Percentiles rank a stretch among this genome's conserved stretches.
Evolutionary conservation across 2,329 filamentous ascomycete genomes (phyloP).

Genomic region (Xylariaceae sp.): DNA sequence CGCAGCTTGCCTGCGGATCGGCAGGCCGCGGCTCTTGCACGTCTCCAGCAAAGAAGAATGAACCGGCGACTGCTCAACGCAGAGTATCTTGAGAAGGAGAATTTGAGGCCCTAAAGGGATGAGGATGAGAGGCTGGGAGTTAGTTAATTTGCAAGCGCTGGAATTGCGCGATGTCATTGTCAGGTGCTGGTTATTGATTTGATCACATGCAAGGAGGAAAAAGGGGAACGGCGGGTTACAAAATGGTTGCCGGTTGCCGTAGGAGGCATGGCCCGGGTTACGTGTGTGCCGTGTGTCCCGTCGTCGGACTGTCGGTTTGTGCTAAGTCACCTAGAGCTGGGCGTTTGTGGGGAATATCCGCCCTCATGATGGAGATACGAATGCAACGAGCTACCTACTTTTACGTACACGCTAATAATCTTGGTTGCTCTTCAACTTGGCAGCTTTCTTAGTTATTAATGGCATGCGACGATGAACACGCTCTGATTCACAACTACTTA

Average conservation of each 20-base stretch:
- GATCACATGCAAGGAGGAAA: too few relatives aligned
- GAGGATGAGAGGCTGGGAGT: neutral
- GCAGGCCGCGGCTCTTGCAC: conserved; percentile 49
- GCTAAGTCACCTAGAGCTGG: neutral
- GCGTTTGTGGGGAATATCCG: conserved; percentile 19
- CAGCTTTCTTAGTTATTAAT: neutral
- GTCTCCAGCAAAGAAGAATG: conserved; percentile 50
- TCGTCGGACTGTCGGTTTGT: neutral
- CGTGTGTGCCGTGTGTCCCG: too few relatives aligned
- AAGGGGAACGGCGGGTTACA: too few relatives aligned
- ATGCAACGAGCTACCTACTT: conserved; percentile 5
- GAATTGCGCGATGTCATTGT: neutral
- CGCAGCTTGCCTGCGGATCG: conserved; percentile 46
- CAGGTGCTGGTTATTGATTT: too few relatives aligned
- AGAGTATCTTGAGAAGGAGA: conserved; percentile 40
- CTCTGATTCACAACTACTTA: neutral
- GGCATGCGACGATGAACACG: neutral
- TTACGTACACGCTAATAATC: neutral
- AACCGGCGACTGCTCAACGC: conserved; percentile 39
- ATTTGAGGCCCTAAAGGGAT: conserved; percentile 32
- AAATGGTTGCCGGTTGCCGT: too few relatives aligned
- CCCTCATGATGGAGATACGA: conserved; percentile 11
- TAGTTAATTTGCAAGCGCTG: neutral
- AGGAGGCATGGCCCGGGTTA: too few relatives aligned
- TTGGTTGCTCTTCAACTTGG: conserved; percentile 1